A percentile compares a stretch with the other conserved stretches of the same genome.
phyloP scores from a whole-genome alignment of 176 grass and related monocot genomes.

The Phragmites australis region DNA sequence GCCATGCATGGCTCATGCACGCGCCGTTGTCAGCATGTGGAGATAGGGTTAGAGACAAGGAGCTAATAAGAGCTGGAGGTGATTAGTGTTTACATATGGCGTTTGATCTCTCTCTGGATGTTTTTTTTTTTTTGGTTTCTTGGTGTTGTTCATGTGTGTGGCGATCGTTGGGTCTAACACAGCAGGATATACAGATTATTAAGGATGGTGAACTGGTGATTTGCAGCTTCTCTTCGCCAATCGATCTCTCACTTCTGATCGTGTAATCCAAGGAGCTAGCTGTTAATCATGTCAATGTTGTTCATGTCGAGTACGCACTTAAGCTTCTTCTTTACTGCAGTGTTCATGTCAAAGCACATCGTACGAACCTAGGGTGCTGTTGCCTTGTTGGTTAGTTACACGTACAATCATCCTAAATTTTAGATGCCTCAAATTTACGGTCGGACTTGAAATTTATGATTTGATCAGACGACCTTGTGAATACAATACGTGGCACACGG shows the following conservation, averaged over 20 bases:
- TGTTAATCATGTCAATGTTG: conserved; percentile 16
- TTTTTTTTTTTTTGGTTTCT: conserved; percentile 34
- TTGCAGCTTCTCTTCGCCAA: conserved; percentile 41
- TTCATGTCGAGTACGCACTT: conserved; percentile 37
- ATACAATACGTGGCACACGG: too few species aligned
- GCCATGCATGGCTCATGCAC: conserved; percentile 68
- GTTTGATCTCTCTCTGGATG: conserved; percentile 46
- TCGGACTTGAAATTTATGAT: too few species aligned
- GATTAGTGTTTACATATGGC: conserved; percentile 64
- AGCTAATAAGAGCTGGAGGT: conserved; percentile 59
- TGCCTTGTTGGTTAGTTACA: background rate
- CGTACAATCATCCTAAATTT: too few species aligned
- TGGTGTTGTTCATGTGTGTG: conserved; percentile 55
- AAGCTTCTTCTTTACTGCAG: background rate
- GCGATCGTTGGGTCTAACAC: conserved; percentile 53
- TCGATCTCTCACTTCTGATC: conserved; percentile 25
- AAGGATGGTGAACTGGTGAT: conserved; percentile 40
- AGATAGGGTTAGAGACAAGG: conserved; percentile 50
- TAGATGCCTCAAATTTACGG: too few species aligned
- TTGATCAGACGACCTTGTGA: too few species aligned
- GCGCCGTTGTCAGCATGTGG: conserved; percentile 45
- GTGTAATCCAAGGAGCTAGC: background rate
- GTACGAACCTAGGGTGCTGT: background rate
- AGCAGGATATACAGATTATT: conserved; percentile 59
- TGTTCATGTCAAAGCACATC: background rate